phyloP scores from a whole-genome alignment of 2,329 filamentous ascomycete species.

The Trichoderma sp. region DNA sequence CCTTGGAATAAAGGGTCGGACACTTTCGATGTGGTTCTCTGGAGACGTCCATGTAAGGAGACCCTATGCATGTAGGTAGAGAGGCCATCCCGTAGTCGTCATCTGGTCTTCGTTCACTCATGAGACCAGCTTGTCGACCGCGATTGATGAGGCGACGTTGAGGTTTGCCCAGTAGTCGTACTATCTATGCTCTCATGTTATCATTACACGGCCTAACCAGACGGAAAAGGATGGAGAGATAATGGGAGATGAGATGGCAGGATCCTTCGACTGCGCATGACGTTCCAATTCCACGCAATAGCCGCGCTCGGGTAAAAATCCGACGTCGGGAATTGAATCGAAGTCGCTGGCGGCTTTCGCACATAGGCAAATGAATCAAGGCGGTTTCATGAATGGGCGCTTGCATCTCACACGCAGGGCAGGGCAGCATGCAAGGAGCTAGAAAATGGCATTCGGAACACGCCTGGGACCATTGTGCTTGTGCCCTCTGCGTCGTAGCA shows the following conservation, averaged over 20 bases:
- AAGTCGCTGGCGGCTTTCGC: not conserved
- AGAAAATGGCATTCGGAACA: slow-evolving; percentile 11
- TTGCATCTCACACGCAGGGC: slow-evolving; percentile 3
- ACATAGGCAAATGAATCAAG: not conserved
- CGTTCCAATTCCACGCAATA: slow-evolving; percentile 8
- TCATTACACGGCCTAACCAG: slow-evolving; percentile 1
- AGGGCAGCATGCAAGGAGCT: slow-evolving; percentile 3
- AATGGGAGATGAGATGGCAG: slow-evolving; percentile 2
- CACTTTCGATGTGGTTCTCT: not conserved
- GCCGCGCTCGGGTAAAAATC: slow-evolving; percentile 9
- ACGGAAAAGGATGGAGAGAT: not conserved
- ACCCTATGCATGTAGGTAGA: not conserved
- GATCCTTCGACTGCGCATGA: not conserved
- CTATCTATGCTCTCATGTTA: slow-evolving; percentile 18
- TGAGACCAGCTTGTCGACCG: not conserved
- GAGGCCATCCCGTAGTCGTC: not conserved
- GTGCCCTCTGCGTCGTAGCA: slow-evolving; percentile 16
- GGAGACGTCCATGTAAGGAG: not conserved
- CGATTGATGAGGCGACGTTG: not conserved
- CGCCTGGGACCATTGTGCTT: slow-evolving; percentile 11
- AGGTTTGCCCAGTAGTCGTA: not conserved
- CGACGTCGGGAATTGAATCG: slow-evolving; percentile 13
- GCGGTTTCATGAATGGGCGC: not conserved
- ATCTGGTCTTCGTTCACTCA: not conserved
- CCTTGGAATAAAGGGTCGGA: not conserved